These are phyloP conservation scores for Gomphus bonarii DNA, from an alignment of 1,284 basidiomycete genomes.

Conservation along the genomic window DNA sequence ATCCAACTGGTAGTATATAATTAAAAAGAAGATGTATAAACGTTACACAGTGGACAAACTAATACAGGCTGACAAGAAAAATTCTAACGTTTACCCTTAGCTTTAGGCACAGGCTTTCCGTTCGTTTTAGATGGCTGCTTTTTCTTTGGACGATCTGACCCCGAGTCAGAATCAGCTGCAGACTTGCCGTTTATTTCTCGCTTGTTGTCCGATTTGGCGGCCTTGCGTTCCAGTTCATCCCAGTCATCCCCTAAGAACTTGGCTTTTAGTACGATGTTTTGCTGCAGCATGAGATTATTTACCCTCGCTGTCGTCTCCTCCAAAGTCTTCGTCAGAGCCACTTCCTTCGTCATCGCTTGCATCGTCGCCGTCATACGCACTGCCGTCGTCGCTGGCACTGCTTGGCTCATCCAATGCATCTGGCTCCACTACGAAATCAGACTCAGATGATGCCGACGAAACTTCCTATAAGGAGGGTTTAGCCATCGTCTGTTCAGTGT, in stretches of 20 bases:
- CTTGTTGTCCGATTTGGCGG: conserved; percentile 72
- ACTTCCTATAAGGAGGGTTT: conserved; percentile 6
- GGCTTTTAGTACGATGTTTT: conserved; percentile 13
- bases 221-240: conserved; percentile 91
- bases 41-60: neutral
- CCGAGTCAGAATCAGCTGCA: conserved; percentile 46
- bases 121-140: conserved; percentile 19
- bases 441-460: conserved; percentile 46
- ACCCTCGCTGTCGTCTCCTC: conserved; percentile 57
- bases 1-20: neutral
- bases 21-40: neutral
- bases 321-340: conserved; percentile 47
- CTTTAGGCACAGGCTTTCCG: conserved; percentile 11
- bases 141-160: conserved; percentile 60
- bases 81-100: conserved; percentile 27
- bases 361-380: conserved; percentile 49
- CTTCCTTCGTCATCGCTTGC: conserved; percentile 58
- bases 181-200: conserved; percentile 36
- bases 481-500: conserved; percentile 5
- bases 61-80: neutral
- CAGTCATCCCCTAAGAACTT: conserved; percentile 67
- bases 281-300: conserved; percentile 6
- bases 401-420: conserved; percentile 37
- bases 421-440: conserved; percentile 57
- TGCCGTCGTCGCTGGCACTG: conserved; percentile 46